These are phyloP conservation scores for Ascochyta viciae-villosae DNA, from an alignment of 2,329 filamentous ascomycete genomes.

Conservation along the genomic window DNA sequence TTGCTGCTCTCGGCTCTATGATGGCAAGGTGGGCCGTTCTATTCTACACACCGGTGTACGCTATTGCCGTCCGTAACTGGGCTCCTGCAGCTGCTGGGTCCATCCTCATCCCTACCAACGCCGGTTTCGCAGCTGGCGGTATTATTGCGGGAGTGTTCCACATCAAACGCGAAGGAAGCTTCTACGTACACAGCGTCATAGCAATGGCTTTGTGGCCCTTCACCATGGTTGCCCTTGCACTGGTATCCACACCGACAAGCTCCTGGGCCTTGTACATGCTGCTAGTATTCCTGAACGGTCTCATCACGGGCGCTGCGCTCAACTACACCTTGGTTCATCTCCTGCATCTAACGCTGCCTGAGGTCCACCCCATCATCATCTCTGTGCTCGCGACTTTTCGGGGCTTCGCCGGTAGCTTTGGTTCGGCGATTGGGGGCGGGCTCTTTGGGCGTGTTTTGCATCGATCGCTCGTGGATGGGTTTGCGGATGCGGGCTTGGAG, in stretches of 20 bases:
- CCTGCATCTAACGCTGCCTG: slow-evolving; percentile 71
- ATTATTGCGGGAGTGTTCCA: slow-evolving; percentile 77
- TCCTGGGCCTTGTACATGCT: slow-evolving; percentile 63
- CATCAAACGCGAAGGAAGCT: slow-evolving; percentile 74
- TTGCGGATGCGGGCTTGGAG: slow-evolving; percentile 55
- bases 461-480: slow-evolving; percentile 63
- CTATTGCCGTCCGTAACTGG: slow-evolving; percentile 76
- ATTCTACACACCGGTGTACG: slow-evolving; percentile 82
- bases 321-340: slow-evolving; percentile 85
- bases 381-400: slow-evolving; percentile 80
- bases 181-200: slow-evolving; percentile 70
- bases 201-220: slow-evolving; percentile 68
- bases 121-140: slow-evolving; percentile 78
- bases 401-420: slow-evolving; percentile 82
- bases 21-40: slow-evolving; percentile 80
- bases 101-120: slow-evolving; percentile 81
- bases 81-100: slow-evolving; percentile 73
- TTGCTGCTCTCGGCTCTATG: slow-evolving; percentile 80
- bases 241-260: slow-evolving; percentile 61
- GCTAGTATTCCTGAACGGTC: slow-evolving; percentile 72
- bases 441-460: slow-evolving; percentile 71
- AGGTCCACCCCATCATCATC: slow-evolving; percentile 76
- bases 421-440: slow-evolving; percentile 79
- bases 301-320: slow-evolving; percentile 73
- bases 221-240: slow-evolving; percentile 64